A percentile compares a stretch with the other conserved stretches of the same genome.
Evolutionary conservation across 176 grass and related monocot genomes (phyloP).

Genomic region (Eremochloa ophiuroides): DNA sequence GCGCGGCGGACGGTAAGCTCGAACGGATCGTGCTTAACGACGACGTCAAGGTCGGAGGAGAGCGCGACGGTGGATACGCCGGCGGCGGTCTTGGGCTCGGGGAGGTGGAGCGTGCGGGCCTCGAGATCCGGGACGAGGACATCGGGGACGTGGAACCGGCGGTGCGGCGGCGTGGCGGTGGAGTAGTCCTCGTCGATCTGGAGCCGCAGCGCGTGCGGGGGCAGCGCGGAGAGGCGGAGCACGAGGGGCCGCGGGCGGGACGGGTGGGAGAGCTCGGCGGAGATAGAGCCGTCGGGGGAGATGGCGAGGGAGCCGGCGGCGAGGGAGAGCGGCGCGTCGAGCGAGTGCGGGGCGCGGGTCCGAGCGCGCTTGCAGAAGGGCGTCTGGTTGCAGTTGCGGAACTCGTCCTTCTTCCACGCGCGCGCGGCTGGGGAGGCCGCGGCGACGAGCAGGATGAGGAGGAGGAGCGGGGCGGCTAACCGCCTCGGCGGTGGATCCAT

Average conservation of each 20-base stretch:
- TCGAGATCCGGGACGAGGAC: slow-evolving; percentile 73
- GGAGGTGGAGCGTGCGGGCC: slow-evolving; percentile 49
- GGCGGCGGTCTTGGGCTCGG: slow-evolving; percentile 26
- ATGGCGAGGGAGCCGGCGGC: slow-evolving; percentile 42
- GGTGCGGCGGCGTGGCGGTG: slow-evolving; percentile 31
- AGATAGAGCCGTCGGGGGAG: slow-evolving; percentile 53
- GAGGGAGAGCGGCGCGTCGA: slow-evolving; percentile 45
- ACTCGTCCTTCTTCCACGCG: slow-evolving; percentile 96
- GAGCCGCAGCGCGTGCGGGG: slow-evolving; percentile 54
- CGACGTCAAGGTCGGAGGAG: slow-evolving; percentile 53
- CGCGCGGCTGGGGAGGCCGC: slow-evolving; percentile 13
- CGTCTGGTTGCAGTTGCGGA: slow-evolving; percentile 85
- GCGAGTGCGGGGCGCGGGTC: slow-evolving; percentile 55
- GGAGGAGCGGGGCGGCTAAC: slow-evolving; percentile 9
- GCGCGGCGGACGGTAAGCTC: slow-evolving; percentile 54
- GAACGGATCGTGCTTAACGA: slow-evolving; percentile 72
- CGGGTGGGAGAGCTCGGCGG: slow-evolving; percentile 49
- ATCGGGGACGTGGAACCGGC: slow-evolving; percentile 79
- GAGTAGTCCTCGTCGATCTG: slow-evolving; percentile 87
- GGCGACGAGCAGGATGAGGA: slow-evolving; percentile 14
- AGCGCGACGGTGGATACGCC: slow-evolving; percentile 64
- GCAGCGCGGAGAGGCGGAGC: slow-evolving; percentile 75
- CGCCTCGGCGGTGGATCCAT: slow-evolving; percentile 38
- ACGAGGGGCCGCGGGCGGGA: slow-evolving; percentile 43
- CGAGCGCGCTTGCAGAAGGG: slow-evolving; percentile 94